These are phyloP conservation scores for Telfairia occidentalis DNA, from an alignment of 331 rosid genomes.

Conservation along the genomic window DNA sequence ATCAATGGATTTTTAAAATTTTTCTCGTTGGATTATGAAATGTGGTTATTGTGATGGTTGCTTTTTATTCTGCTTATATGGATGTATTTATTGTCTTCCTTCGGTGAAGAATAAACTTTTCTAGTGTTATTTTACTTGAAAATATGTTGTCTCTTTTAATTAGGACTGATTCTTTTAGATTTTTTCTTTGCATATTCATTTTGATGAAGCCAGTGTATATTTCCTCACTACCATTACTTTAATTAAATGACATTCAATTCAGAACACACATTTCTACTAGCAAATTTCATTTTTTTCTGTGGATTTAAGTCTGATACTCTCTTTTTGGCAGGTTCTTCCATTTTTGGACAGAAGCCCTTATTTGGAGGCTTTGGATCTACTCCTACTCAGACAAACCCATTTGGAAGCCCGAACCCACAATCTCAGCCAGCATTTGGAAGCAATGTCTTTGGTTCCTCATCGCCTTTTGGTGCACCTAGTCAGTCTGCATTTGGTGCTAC, in stretches of 20 bases:
- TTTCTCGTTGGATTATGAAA: background rate
- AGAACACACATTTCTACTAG: background rate
- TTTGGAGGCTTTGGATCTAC: conserved; percentile 87
- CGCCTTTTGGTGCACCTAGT: conserved; percentile 61
- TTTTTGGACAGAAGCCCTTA: conserved; percentile 76
- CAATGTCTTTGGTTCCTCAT: conserved; percentile 67
- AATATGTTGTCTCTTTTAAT: background rate
- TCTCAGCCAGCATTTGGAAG: conserved; percentile 83
- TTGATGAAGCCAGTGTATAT: background rate
- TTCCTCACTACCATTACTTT: background rate
- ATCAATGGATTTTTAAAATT: background rate
- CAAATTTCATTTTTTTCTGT: background rate
- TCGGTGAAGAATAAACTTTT: background rate
- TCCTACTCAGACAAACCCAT: conserved; percentile 65
- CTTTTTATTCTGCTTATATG: background rate
- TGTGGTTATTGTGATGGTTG: background rate
- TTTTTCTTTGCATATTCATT: background rate
- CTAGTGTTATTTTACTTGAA: background rate
- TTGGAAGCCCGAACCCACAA: conserved; percentile 43
- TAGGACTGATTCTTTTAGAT: background rate
- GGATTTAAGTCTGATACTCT: conserved; percentile 14
- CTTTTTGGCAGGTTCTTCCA: conserved; percentile 46
- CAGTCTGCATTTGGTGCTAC: conserved; percentile 48
- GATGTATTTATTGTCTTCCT: background rate
- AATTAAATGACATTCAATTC: background rate